These are phyloP conservation scores for Paxillus involutus DNA, from an alignment of 768 basidiomycete species.

Conservation along the genomic window DNA sequence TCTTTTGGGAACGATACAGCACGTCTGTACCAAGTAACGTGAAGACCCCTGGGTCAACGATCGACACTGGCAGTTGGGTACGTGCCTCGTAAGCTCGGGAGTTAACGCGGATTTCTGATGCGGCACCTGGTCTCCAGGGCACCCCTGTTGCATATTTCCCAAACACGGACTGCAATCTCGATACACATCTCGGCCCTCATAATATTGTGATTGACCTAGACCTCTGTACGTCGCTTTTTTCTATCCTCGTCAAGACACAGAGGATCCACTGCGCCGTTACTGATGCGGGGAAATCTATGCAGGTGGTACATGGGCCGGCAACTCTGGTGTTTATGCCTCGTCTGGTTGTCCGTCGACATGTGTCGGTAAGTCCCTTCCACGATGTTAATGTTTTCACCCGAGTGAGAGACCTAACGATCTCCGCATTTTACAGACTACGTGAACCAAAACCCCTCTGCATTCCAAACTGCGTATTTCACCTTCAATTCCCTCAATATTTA, in stretches of 20 bases:
- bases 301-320: conserved; percentile 32
- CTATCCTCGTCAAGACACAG: background rate
- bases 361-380: conserved; percentile 12
- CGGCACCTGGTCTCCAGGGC: conserved; percentile 38
- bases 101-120: background rate
- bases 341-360: conserved; percentile 31
- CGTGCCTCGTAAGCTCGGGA: background rate
- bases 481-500: conserved; percentile 39
- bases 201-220: conserved; percentile 62
- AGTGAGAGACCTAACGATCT: background rate
- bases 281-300: background rate
- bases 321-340: conserved; percentile 9
- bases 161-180: conserved; percentile 54
- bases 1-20: conserved; percentile 38
- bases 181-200: conserved; percentile 51
- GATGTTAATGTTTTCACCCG: background rate
- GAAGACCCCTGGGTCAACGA: conserved; percentile 13
- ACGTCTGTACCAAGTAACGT: conserved; percentile 34
- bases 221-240: conserved; percentile 20
- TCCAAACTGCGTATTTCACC: conserved; percentile 40
- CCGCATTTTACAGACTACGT: conserved; percentile 28
- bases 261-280: background rate
- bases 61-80: conserved; percentile 28
- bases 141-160: conserved; percentile 64
- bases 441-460: conserved; percentile 37